These are phyloP conservation scores for Pilaira anomala DNA, from an alignment of 192 early-diverging fungal species.

Conservation along the genomic window DNA sequence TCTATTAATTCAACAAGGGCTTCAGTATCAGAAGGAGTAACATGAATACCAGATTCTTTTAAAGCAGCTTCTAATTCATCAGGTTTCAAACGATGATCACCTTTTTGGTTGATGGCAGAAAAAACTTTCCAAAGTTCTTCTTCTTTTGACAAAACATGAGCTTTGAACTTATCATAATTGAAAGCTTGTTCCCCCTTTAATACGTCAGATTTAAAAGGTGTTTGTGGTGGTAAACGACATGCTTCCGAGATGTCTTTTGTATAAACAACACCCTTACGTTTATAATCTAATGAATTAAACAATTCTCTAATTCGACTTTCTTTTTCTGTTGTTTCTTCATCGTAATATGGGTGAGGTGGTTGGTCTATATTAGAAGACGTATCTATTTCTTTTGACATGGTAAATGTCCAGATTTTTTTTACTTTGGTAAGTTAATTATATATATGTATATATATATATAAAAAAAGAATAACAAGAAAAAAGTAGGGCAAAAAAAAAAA, in stretches of 20 bases:
- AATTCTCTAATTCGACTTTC: conserved; percentile 35
- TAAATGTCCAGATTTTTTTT: no score
- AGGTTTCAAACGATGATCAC: conserved; percentile 54
- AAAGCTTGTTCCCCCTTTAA: conserved; percentile 31
- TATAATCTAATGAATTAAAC: conserved; percentile 32
- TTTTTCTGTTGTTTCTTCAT: conserved; percentile 28
- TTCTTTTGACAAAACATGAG: conserved; percentile 64
- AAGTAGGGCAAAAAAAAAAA: no score
- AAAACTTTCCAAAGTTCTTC: conserved; percentile 61
- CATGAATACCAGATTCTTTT: conserved; percentile 52
- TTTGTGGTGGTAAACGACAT: conserved; percentile 40
- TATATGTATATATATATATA: no score
- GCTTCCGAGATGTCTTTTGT: conserved; percentile 29
- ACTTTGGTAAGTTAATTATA: no score
- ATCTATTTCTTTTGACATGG: neutral
- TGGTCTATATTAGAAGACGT: neutral
- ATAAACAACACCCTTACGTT: conserved; percentile 25
- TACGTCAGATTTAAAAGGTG: conserved; percentile 41
- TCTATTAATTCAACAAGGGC: conserved; percentile 60
- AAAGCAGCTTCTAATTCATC: conserved; percentile 54
- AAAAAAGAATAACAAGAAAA: no score
- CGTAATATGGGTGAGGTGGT: conserved; percentile 29
- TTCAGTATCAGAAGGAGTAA: conserved; percentile 53
- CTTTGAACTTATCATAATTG: conserved; percentile 48
- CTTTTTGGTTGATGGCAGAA: conserved; percentile 54